These are phyloP conservation scores for Hyparrhenia diplandra DNA, from an alignment of 176 grass and related monocot genomes.

Conservation along the genomic window DNA sequence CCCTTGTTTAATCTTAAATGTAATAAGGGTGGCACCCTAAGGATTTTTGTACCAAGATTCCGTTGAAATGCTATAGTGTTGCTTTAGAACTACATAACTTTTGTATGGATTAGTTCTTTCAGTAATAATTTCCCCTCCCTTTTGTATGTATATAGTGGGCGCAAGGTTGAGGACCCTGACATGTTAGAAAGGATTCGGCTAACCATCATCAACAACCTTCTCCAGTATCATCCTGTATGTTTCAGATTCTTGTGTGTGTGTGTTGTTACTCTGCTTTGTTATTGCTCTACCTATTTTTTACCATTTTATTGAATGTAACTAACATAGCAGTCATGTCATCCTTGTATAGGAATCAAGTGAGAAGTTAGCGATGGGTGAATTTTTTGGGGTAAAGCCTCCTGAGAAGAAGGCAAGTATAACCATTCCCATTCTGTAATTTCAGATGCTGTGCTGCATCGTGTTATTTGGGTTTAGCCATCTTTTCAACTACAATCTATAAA, in stretches of 20 bases:
- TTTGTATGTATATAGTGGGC: constrained; percentile 54
- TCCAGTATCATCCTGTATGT: constrained; percentile 94
- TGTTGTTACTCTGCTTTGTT: constrained; percentile 7
- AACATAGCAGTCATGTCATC: constrained; percentile 2
- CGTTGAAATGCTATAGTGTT: background rate
- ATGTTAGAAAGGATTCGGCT: constrained; percentile 91
- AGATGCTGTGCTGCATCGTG: background rate
- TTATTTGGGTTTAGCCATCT: background rate
- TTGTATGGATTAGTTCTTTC: background rate
- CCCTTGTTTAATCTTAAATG: background rate
- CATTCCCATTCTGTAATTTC: constrained; percentile 29
- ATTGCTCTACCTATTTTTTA: background rate
- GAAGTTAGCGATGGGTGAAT: constrained; percentile 94
- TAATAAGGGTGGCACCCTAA: background rate
- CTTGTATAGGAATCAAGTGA: constrained; percentile 88
- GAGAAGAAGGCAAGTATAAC: constrained; percentile 61
- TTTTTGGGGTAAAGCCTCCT: constrained; percentile 91
- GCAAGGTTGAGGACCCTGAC: constrained; percentile 91
- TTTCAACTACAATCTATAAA: background rate
- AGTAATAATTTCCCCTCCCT: background rate
- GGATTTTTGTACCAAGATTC: background rate
- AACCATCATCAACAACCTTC: constrained; percentile 97
- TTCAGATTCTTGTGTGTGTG: constrained; percentile 14
- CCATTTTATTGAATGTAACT: background rate
- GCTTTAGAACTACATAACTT: background rate